These are phyloP conservation scores for Leptographium galeiforme DNA, from an alignment of 2,329 filamentous ascomycete genomes.

Conservation along the genomic window DNA sequence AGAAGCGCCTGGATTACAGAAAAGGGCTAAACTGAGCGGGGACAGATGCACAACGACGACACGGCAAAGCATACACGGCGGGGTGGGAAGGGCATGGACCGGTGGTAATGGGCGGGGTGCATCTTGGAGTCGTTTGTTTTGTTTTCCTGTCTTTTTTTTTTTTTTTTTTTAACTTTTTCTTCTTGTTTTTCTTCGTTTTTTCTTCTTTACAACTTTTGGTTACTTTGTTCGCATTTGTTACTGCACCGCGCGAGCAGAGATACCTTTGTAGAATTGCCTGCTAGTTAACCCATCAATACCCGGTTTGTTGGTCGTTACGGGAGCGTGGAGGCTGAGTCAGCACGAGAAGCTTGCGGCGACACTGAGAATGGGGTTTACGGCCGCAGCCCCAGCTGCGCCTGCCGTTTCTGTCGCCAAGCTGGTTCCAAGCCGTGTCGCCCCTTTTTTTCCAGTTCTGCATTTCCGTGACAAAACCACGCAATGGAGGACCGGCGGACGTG, in stretches of 20 bases:
- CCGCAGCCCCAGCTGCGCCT: too few relatives aligned
- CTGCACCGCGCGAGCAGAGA: not conserved
- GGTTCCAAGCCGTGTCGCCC: not conserved
- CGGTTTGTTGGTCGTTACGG: not conserved
- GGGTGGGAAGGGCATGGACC: not conserved
- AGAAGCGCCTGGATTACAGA: not conserved
- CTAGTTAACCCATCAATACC: not conserved
- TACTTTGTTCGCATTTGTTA: not conserved
- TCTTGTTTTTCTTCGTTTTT: not conserved
- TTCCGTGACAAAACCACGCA: not conserved
- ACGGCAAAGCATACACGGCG: not conserved
- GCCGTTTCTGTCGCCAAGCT: too few relatives aligned
- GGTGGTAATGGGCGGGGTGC: not conserved
- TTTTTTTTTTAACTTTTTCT: not conserved
- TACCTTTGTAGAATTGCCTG: not conserved
- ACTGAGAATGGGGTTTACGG: too few relatives aligned
- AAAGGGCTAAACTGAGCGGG: not conserved
- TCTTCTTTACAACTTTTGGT: too few relatives aligned
- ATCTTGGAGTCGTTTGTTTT: not conserved
- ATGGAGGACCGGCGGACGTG: constrained; percentile 21
- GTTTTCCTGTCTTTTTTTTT: not conserved
- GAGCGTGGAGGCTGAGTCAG: too few relatives aligned
- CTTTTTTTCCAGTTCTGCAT: not conserved
- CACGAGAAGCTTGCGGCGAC: too few relatives aligned
- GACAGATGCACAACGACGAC: not conserved